Evolutionary conservation across 306 rosid genomes (phyloP).

Genomic region (Notholithocarpus densiflorus): DNA sequence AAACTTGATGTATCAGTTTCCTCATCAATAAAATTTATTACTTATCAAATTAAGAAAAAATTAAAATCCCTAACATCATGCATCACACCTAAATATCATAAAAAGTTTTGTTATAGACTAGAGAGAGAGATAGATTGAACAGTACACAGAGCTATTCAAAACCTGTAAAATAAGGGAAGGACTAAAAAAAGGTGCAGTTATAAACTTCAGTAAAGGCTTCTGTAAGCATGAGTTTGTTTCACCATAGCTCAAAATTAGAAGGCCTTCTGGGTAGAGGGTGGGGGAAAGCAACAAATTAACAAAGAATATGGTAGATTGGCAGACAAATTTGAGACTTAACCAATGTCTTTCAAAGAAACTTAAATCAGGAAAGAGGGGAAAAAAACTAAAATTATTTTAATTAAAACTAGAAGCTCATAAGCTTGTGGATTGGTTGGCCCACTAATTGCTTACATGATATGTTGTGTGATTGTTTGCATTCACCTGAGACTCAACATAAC

Average conservation of each 20-base stretch:
- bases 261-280: neutral
- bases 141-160: neutral
- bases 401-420: neutral
- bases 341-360: neutral
- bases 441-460: neutral
- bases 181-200: neutral
- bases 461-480: neutral
- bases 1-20: too few relatives aligned
- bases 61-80: neutral
- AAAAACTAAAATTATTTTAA: neutral
- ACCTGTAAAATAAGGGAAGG: neutral
- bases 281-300: neutral
- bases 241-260: neutral
- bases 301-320: neutral
- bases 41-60: too few relatives aligned
- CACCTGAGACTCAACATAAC: neutral
- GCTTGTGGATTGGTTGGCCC: neutral
- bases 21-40: too few relatives aligned
- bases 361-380: neutral
- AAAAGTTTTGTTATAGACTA: neutral
- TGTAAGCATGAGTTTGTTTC: neutral
- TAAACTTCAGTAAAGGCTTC: neutral
- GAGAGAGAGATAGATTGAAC: neutral
- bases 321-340: neutral
- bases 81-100: neutral